Conservation (phyloP, 805 yeast species). For the Candida namnaoensis region DNA sequence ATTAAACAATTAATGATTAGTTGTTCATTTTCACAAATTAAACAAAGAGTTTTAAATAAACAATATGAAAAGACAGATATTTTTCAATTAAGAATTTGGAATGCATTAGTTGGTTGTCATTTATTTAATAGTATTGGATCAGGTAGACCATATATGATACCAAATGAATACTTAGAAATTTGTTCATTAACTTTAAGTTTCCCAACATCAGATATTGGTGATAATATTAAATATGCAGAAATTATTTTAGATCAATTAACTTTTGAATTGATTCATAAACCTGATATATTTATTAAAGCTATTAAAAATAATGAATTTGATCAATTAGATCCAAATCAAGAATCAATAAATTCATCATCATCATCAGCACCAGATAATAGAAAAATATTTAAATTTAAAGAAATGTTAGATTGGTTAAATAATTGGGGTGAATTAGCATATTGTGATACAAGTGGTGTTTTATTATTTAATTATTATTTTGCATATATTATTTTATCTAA, state of each 20-base stretch:
- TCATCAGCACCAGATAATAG: background rate
- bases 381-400: slow-evolving; percentile 11
- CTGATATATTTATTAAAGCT: slow-evolving; percentile 12
- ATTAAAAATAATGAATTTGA: slow-evolving; percentile 11
- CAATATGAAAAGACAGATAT: slow-evolving; percentile 29
- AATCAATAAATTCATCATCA: background rate
- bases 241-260: slow-evolving; percentile 28
- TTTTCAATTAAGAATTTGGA: slow-evolving; percentile 46
- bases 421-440: slow-evolving; percentile 36
- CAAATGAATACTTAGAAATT: slow-evolving; percentile 29
- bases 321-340: too few relatives aligned
- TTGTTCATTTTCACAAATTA: slow-evolving; percentile 33
- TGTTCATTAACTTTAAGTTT: slow-evolving; percentile 34
- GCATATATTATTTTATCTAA: slow-evolving; percentile 33
- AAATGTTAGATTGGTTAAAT: slow-evolving; percentile 30
- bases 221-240: slow-evolving; percentile 44
- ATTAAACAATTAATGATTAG: slow-evolving; percentile 39
- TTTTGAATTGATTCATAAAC: slow-evolving; percentile 15
- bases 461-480: slow-evolving; percentile 39
- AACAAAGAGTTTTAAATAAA: slow-evolving; percentile 24
- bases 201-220: slow-evolving; percentile 44
- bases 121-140: slow-evolving; percentile 40
- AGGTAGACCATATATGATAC: slow-evolving; percentile 35
- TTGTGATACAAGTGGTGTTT: slow-evolving; percentile 39
- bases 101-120: slow-evolving; percentile 42